Base-by-base conservation (phyloP, 441 rosid species). In the Raphanus hybrid region DNA sequence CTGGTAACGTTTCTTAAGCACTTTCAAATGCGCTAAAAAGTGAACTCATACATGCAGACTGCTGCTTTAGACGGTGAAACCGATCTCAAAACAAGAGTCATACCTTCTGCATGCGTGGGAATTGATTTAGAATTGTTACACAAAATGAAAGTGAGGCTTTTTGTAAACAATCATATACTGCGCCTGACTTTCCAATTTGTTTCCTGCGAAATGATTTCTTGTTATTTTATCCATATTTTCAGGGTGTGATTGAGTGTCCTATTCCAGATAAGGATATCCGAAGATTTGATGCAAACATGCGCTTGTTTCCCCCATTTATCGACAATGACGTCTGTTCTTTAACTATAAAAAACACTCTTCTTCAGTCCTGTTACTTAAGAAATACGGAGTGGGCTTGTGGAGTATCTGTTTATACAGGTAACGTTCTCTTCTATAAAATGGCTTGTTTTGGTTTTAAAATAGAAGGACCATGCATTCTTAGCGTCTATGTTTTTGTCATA, bases 371-470 rank as follows among this genome's bases (percentile, higher is more conserved):
- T 85, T 96, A 92, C 87, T 85, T 96, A 84, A 84, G 98, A 73
- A 96, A 96, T 82, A 93, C 98, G 12, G 99, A 96, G 78, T 93
- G 99, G 99, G 98, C 90, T 67, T 96, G 99, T 86, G 99, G 99
- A 80, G 98, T 92, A 76, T 97, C 98, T 83, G 86, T 92, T 69
- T 92, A 96, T 68, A 93, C 99, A 77, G 99, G 99, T 85, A 87
- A 69, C 85, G 67, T 80, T 11, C 55, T 65, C 45, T 35, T 45
- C 2, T 10, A 64, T 11, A n/a, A 29, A 64, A 4, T 68, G 11
- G 43, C 11, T 9, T 55, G 1, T 18, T 15, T 54, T 18, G 59
- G 58, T 9, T 72, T 67, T 29, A 8, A 55, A 39, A 23, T 50
- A 10, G 16, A 35, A n/a, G 54, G 9, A 62, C 66, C 66, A 78